Conservation (phyloP, 768 basidiomycete species). For the Thelephora aurantiotincta region DNA sequence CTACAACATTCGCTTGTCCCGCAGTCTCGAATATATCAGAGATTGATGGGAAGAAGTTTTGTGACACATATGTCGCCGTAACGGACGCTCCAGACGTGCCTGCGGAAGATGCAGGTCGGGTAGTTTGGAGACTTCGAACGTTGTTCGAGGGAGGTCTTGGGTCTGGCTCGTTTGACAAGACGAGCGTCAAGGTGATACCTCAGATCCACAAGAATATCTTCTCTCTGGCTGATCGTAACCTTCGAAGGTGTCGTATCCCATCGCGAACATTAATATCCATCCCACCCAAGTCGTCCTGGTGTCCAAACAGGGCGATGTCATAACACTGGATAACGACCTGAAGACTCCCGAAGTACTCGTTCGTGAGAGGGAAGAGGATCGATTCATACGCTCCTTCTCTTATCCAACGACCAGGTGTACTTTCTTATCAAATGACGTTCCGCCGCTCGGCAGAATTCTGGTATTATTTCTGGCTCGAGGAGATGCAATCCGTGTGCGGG, state of each 20-base stretch:
- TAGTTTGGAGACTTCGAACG: slow-evolving; percentile 52
- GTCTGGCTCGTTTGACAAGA: slow-evolving; percentile 10
- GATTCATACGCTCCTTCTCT: too few relatives aligned
- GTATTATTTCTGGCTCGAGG: too few relatives aligned
- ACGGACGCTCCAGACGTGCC: slow-evolving; percentile 30
- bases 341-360: too few relatives aligned
- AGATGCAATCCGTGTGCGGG: too few relatives aligned
- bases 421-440: too few relatives aligned
- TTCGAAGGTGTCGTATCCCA: slow-evolving; percentile 28
- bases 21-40: slow-evolving; percentile 29
- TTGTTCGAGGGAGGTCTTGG: slow-evolving; percentile 16
- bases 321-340: too few relatives aligned
- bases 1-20: slow-evolving; percentile 44
- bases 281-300: too few relatives aligned
- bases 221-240: slow-evolving; percentile 27
- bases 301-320: too few relatives aligned
- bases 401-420: too few relatives aligned
- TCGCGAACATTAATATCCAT: slow-evolving; percentile 21
- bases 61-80: slow-evolving; percentile 43
- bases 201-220: slow-evolving; percentile 27
- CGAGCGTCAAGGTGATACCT: slow-evolving; percentile 17
- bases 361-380: too few relatives aligned
- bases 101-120: slow-evolving; percentile 27
- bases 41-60: slow-evolving; percentile 20
- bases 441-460: too few relatives aligned